Conservation (phyloP, 2,329 filamentous ascomycete species). For the Xylaria sp. region DNA sequence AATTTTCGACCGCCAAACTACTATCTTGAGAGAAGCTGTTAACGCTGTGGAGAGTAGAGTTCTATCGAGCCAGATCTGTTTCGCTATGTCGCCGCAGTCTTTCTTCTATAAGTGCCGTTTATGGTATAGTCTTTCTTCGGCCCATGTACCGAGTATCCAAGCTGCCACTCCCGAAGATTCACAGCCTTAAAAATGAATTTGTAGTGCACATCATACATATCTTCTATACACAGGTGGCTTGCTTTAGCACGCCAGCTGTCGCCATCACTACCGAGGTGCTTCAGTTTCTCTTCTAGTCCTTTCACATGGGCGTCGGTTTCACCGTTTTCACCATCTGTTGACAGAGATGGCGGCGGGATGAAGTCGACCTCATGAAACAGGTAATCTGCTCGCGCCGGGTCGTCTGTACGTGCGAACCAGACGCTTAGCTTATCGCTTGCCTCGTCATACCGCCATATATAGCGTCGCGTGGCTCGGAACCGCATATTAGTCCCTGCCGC, state of each 20-base stretch:
- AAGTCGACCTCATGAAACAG: conserved; percentile 81
- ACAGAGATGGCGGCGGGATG: conserved; percentile 47
- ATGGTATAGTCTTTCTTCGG: conserved; percentile 80
- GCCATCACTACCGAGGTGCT: background rate
- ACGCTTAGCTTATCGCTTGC: conserved; percentile 69
- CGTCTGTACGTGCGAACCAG: conserved; percentile 77
- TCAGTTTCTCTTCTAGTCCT: conserved; percentile 8
- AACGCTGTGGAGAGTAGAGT: no score
- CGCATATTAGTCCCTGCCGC: conserved; percentile 62
- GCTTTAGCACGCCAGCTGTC: conserved; percentile 69
- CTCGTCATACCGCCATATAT: conserved; percentile 77
- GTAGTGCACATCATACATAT: conserved; percentile 77
- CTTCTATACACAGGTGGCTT: conserved; percentile 75
- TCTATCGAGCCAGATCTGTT: background rate
- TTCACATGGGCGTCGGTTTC: conserved; percentile 33
- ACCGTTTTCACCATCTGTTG: conserved; percentile 14
- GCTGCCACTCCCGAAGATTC: conserved; percentile 65
- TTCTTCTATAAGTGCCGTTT: conserved; percentile 61
- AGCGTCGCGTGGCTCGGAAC: conserved; percentile 72
- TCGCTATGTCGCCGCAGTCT: background rate
- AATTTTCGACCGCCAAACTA: no score
- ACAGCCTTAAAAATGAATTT: conserved; percentile 71
- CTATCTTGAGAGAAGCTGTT: background rate
- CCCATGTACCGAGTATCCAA: conserved; percentile 74
- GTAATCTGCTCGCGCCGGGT: conserved; percentile 72